Base-by-base conservation (phyloP, 139 green algal genomes). In the Axilococcus clingmanii region DNA sequence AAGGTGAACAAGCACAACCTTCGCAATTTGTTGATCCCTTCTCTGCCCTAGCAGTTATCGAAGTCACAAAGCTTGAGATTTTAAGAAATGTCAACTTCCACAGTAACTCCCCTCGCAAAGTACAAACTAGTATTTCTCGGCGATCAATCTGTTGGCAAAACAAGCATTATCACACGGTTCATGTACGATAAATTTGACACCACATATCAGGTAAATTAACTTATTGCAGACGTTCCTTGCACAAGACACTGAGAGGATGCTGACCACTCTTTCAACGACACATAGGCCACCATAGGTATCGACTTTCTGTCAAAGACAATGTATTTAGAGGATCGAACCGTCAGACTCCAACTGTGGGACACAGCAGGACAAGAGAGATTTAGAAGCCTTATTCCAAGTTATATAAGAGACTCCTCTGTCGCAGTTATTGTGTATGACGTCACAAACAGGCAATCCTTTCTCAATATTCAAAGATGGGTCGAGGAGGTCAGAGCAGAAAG, bases 111-210 rank as follows among this genome's bases (percentile, higher is more conserved):
- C 4, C 64, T 98, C 7, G 82, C 91, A 19, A 98, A 98, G 48
- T 99, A 99, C 57, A 99, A 99, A 55, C 69, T 99, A 68, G 92
- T 95, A 0, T 95, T 95, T 55, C 54, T 95, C 4, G 87, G 84
- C 1, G 87, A 95, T 58, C 85, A 94, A 68, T 83, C 69, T 8
- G 87, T 93, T 3, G 87, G 86, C 5, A 99, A 99, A 59, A 99
- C 92, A 30, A 87, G 72, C 53, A 96, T 99, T 55, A 98, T 99
- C 58, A 97, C 90, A 1, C 69, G 92, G 1, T 99, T 99, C 63
- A 99, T 99, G 92, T 99, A 99, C 69, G 92, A 99, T 66, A 99
- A 99, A 71, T 99, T 99, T 64, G 92, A 99, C 62, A 96, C 89
- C 65, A 94, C 79, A 2, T 99, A 99, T 58, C 91, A 98, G 85